Evolutionary conservation across 2,329 filamentous ascomycete species (phyloP).

Genomic region (Aspergillus sergii): DNA sequence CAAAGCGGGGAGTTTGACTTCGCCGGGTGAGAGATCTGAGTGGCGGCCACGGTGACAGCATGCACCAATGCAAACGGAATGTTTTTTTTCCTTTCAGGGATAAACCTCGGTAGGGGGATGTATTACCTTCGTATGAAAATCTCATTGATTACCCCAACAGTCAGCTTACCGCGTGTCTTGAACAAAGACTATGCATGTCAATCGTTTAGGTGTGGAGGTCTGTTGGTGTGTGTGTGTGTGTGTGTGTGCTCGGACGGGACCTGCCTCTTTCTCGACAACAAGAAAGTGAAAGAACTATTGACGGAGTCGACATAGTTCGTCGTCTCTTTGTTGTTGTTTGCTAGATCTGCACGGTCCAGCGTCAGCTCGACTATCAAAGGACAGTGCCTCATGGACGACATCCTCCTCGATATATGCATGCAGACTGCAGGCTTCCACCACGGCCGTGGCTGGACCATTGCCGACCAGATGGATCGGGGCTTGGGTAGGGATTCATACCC

Average conservation of each 20-base stretch:
- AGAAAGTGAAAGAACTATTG: neutral
- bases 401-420: neutral
- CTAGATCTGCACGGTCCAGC: neutral
- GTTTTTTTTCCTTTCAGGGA: neutral
- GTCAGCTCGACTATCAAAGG: neutral
- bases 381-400: neutral
- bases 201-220: neutral
- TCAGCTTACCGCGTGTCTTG: neutral
- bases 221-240: neutral
- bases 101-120: neutral
- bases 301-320: neutral
- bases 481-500: neutral
- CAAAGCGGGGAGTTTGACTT: conserved; percentile 7
- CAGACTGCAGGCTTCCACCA: neutral
- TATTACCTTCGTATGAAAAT: neutral
- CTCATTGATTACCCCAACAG: too few relatives aligned
- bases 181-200: neutral
- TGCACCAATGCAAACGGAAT: neutral
- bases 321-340: neutral
- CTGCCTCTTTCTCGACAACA: neutral
- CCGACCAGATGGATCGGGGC: neutral
- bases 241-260: neutral
- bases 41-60: conserved; percentile 20
- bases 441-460: conserved; percentile 1
- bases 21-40: conserved; percentile 9